A percentile compares a stretch with the other conserved stretches of the same genome.
Evolutionary conservation across 805 yeast species (phyloP).

Genomic region (Teunomyces funiuensis): DNA sequence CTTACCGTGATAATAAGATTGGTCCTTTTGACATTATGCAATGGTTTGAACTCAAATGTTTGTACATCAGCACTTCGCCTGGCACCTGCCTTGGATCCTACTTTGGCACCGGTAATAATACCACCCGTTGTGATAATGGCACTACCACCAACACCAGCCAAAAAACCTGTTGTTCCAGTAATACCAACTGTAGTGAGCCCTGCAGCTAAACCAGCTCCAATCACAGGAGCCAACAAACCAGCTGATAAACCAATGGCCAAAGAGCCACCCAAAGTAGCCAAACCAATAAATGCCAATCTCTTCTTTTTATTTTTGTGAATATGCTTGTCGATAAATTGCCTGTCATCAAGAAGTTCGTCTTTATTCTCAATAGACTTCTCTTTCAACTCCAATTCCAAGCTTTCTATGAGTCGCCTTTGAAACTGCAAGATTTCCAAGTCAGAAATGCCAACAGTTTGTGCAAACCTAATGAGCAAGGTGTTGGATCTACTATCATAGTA

Average conservation of each 20-base stretch:
- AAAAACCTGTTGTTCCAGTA: conserved; percentile 85
- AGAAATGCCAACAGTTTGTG: conserved; percentile 55
- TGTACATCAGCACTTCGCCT: conserved; percentile 87
- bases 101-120: conserved; percentile 84
- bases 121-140: conserved; percentile 92
- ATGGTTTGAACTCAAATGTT: conserved; percentile 90
- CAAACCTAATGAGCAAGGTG: conserved; percentile 69
- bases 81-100: conserved; percentile 83
- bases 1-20: conserved; percentile 85
- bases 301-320: conserved; percentile 63
- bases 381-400: conserved; percentile 75
- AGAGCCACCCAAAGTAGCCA: conserved; percentile 96
- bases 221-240: conserved; percentile 94
- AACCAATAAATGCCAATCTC: conserved; percentile 82
- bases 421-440: conserved; percentile 79
- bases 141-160: conserved; percentile 97
- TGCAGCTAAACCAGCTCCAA: conserved; percentile 98
- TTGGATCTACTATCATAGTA: conserved; percentile 89
- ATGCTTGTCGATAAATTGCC: conserved; percentile 68
- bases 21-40: conserved; percentile 86
- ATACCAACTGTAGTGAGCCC: conserved; percentile 95
- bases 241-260: conserved; percentile 92
- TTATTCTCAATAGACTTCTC: conserved; percentile 56
- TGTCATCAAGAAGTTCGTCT: conserved; percentile 74
- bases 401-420: conserved; percentile 86